These are phyloP conservation scores for Raphanus raphanistrum DNA, from an alignment of 345 rosid genomes.

Conservation along the genomic window DNA sequence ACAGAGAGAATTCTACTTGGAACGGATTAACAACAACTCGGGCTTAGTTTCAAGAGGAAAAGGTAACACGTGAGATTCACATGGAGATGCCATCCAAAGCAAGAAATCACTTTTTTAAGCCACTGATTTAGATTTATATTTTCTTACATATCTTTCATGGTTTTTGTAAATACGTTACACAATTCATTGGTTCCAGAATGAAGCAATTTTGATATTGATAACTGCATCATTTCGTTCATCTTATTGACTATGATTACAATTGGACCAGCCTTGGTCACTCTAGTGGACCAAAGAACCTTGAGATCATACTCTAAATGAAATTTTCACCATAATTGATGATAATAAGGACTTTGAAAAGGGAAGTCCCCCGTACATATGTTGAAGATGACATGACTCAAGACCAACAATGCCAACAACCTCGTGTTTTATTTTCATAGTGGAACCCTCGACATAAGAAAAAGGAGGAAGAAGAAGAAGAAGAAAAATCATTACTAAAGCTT, in stretches of 20 bases:
- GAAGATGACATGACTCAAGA: conserved; percentile 33
- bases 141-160: conserved; percentile 3
- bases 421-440: conserved; percentile 22
- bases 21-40: conserved; percentile 3
- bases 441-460: conserved; percentile 15
- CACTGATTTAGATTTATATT: conserved; percentile 17
- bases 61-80: conserved; percentile 8
- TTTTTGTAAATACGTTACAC: conserved; percentile 32
- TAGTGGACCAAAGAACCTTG: not conserved
- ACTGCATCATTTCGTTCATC: conserved; percentile 4
- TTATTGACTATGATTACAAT: not conserved
- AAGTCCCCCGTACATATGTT: conserved; percentile 18
- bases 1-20: not conserved
- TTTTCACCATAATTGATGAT: not conserved
- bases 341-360: conserved; percentile 10
- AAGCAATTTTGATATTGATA: conserved; percentile 35
- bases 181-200: conserved; percentile 28
- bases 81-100: conserved; percentile 15
- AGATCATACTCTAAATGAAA: not conserved
- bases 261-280: not conserved
- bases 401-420: conserved; percentile 39
- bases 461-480: not conserved
- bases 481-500: conserved; percentile 29
- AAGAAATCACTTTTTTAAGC: conserved; percentile 1
- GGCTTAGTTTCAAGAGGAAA: not conserved